A percentile compares a stretch with the other conserved stretches of the same genome.
These are phyloP conservation scores for Aspergillus egyptiacus DNA, from an alignment of 495 filamentous ascomycete genomes.

Conservation along the genomic window DNA sequence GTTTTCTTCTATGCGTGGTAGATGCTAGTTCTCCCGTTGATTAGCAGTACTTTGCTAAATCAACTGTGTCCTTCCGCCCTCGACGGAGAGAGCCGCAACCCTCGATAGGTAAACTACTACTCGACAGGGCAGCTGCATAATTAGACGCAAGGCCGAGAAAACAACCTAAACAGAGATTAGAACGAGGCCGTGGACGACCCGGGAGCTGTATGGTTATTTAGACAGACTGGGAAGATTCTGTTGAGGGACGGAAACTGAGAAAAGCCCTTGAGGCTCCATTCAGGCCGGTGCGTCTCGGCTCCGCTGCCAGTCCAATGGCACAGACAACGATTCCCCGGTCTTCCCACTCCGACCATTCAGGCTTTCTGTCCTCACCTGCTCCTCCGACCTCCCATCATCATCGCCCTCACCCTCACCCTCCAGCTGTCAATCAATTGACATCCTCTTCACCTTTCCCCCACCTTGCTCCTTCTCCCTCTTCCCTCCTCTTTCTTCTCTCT, in stretches of 20 bases:
- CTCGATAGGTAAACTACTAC: too few species aligned
- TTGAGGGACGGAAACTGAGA: constrained; percentile 1
- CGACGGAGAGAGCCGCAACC: too few species aligned
- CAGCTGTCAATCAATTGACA: constrained; percentile 13
- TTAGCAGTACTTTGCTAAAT: too few species aligned
- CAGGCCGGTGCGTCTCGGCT: constrained; percentile 11
- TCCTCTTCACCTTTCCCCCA: constrained; percentile 9
- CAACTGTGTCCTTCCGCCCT: too few species aligned
- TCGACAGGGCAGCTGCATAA: too few species aligned
- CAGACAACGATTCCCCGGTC: constrained; percentile 10
- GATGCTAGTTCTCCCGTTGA: too few species aligned
- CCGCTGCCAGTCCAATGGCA: constrained; percentile 14
- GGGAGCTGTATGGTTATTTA: too few species aligned
- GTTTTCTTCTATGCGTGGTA: too few species aligned
- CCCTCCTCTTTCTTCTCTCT: constrained; percentile 6
- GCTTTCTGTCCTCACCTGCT: constrained; percentile 28
- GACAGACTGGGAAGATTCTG: not conserved
- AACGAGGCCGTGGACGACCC: too few species aligned
- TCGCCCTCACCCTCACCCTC: constrained; percentile 9
- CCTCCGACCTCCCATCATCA: constrained; percentile 12
- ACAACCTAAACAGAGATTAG: too few species aligned
- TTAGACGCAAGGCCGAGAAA: too few species aligned
- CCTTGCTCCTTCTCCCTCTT: constrained; percentile 10
- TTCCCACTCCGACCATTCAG: constrained; percentile 14
- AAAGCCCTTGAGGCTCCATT: not conserved